Evolutionary conservation across 805 yeast genomes (phyloP), one percentile per base, ranked within the genome.

Genomic region (Teunomyces tritomae): DNA sequence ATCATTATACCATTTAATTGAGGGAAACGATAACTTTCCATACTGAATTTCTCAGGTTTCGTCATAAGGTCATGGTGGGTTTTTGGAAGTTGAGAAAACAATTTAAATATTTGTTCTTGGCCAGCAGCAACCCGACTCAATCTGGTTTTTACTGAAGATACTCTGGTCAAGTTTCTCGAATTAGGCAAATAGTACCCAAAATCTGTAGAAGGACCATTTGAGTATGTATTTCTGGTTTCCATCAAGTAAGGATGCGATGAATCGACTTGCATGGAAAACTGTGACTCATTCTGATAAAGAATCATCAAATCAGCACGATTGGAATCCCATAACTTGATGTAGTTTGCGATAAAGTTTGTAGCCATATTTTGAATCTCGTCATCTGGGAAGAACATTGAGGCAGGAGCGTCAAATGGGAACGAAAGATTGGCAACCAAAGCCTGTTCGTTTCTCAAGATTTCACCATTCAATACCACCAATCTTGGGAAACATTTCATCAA

Each of bases 221-320:
- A 13, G 26, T 35, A 40, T 17, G 47, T 43, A 11, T 57, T 44
- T 24, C 13, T 32, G 11, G 53, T 17, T 28, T 52, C 54, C 5
- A 61, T 49, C 7, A 56, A 49, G 45, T 78, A 73, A 7, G 96
- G 92, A 39, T 85, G 85, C 0, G 83, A 70, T 0, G 88, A 72
- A 66, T 89, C 95, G 17, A 85, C 82, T 50, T 87, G 85, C 46
- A 86, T 62, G 0, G 97, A 90, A 58, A 94, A 92, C 61, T 86
- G 88, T 0, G 97, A 89, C 58, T 85, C 86, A 42, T 80, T 79
- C 45, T 94, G 89, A 63, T 94, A 94, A 28, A 94, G 71, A 37
- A 78, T 76, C 64, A 85, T 62, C 43, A 94, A 71, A 48, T 85
- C 91, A 8, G 74, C 58, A 50, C 99, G 73, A 59, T 87, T 83